These are phyloP conservation scores for Cephalotrichum gorgonifer DNA, from an alignment of 2,329 filamentous ascomycete genomes.

Conservation along the genomic window DNA sequence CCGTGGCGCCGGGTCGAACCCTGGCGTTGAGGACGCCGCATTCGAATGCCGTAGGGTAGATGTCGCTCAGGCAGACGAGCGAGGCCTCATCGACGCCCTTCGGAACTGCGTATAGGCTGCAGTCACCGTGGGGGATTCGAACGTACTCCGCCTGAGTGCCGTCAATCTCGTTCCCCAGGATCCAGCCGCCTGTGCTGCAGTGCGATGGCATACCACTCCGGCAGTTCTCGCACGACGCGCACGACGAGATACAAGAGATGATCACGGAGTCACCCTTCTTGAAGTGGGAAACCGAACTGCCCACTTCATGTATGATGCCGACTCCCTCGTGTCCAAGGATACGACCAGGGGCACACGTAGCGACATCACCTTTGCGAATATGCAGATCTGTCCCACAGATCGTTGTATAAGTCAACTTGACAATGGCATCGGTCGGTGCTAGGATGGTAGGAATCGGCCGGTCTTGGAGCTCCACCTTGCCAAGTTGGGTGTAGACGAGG, in stretches of 20 bases:
- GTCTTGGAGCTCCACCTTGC: conserved; percentile 26
- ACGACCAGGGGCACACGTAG: conserved; percentile 31
- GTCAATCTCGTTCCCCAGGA: conserved; percentile 39
- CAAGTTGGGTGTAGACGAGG: conserved; percentile 28
- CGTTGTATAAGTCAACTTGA: conserved; percentile 35
- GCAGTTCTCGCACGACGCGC: conserved; percentile 40
- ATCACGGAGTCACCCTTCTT: conserved; percentile 40
- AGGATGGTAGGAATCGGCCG: conserved; percentile 28
- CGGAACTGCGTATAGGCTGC: conserved; percentile 34
- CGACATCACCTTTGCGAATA: conserved; percentile 42
- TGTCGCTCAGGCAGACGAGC: conserved; percentile 42
- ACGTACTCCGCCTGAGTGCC: conserved; percentile 49
- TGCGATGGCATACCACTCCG: conserved; percentile 38
- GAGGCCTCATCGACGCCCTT: conserved; percentile 26
- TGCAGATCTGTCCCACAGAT: conserved; percentile 47
- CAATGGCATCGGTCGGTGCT: conserved; percentile 34
- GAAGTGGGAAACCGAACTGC: conserved; percentile 32
- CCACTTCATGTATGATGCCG: conserved; percentile 33
- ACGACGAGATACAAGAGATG: conserved; percentile 39
- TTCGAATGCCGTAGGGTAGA: conserved; percentile 45
- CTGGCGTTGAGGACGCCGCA: conserved; percentile 40
- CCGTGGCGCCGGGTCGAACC: conserved; percentile 38
- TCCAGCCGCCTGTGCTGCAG: conserved; percentile 43
- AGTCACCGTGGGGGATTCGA: conserved; percentile 37
- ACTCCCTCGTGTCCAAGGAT: conserved; percentile 45